These are phyloP conservation scores for Pyracantha coccinea DNA, from an alignment of 331 rosid genomes.

Conservation along the genomic window DNA sequence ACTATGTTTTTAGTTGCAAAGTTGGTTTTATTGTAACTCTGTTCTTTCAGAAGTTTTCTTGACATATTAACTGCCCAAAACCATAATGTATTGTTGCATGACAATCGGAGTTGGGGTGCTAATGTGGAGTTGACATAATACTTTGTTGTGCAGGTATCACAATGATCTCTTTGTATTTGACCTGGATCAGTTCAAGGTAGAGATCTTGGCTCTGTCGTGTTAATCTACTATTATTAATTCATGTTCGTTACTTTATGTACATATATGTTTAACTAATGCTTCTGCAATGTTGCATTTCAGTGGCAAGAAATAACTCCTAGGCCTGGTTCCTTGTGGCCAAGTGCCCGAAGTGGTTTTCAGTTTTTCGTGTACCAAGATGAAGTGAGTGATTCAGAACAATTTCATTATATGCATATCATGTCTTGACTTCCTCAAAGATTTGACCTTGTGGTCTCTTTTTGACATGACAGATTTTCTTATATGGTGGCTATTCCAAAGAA, in stretches of 20 bases:
- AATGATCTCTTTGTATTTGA: conserved; percentile 87
- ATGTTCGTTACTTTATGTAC: not conserved
- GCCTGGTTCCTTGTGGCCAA: conserved; percentile 98
- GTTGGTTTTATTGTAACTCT: not conserved
- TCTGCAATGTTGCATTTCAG: conserved; percentile 38
- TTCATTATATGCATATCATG: not conserved
- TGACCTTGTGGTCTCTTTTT: conserved; percentile 9
- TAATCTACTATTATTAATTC: not conserved
- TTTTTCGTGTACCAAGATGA: conserved; percentile 89
- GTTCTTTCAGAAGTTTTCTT: not conserved
- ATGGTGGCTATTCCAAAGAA: conserved; percentile 98
- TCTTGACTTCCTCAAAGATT: not conserved
- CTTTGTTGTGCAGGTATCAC: conserved; percentile 55
- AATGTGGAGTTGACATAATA: not conserved
- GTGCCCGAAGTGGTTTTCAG: conserved; percentile 94
- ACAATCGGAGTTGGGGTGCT: not conserved
- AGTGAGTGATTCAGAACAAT: conserved; percentile 36
- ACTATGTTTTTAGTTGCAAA: not conserved
- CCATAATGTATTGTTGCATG: not conserved
- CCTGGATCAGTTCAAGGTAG: conserved; percentile 91
- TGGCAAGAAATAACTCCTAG: conserved; percentile 97
- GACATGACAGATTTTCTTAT: conserved; percentile 69
- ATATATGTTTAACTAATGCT: not conserved
- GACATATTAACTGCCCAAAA: not conserved
- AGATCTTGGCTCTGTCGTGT: conserved; percentile 1